Conservation (phyloP, 495 filamentous ascomycete genomes). For the Rostrohypoxylon terebratum region DNA sequence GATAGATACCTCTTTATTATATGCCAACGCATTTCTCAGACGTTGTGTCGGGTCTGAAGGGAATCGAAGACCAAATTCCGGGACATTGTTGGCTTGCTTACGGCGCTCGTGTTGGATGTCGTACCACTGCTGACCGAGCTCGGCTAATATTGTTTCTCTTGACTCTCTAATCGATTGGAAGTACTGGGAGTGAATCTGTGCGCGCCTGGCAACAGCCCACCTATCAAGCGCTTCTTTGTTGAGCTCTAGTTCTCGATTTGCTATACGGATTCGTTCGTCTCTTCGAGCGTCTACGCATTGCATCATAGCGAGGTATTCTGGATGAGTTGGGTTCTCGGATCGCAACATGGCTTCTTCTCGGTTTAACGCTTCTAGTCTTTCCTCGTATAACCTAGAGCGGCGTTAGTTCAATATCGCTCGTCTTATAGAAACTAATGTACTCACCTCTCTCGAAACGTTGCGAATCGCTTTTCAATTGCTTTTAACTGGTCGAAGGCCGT, state of each 20-base stretch:
- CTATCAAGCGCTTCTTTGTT: constrained; percentile 76
- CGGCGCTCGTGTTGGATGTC: constrained; percentile 91
- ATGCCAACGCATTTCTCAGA: constrained; percentile 81
- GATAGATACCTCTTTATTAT: constrained; percentile 93
- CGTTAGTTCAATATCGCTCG: constrained; percentile 32
- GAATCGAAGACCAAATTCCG: constrained; percentile 81
- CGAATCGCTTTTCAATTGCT: constrained; percentile 85
- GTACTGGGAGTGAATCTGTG: constrained; percentile 86
- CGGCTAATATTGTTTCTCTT: constrained; percentile 81
- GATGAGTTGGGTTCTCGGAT: constrained; percentile 81
- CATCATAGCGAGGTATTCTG: constrained; percentile 87
- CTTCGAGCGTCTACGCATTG: constrained; percentile 83
- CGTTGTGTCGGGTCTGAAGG: constrained; percentile 76
- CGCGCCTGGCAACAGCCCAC: constrained; percentile 79
- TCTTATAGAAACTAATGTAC: constrained; percentile 3
- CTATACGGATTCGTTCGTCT: constrained; percentile 80
- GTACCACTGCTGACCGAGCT: constrained; percentile 86
- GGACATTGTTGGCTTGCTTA: constrained; percentile 81
- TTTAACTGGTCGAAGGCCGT: constrained; percentile 82
- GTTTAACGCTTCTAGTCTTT: constrained; percentile 82
- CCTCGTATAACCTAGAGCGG: constrained; percentile 78
- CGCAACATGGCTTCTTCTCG: constrained; percentile 85
- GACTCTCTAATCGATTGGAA: constrained; percentile 84
- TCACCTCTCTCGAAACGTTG: constrained; percentile 87
- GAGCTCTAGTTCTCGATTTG: constrained; percentile 76